These are phyloP conservation scores for Alternaria solani DNA, from an alignment of 2,329 filamentous ascomycete species.

Conservation along the genomic window DNA sequence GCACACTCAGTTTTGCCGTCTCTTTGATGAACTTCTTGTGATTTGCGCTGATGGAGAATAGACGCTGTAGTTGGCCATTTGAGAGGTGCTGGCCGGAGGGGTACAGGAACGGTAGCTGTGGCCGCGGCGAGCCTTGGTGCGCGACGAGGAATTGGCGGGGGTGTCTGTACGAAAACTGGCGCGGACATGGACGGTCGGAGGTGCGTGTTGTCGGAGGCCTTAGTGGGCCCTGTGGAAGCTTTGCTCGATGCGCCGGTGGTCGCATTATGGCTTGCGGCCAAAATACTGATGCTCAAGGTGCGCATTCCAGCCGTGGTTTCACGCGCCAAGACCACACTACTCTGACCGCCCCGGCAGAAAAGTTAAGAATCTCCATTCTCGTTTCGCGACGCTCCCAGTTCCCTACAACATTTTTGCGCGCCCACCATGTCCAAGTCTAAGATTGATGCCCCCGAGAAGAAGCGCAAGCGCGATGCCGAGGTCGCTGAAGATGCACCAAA, in stretches of 20 bases:
- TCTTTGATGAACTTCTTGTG: slow-evolving; percentile 73
- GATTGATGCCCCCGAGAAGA: slow-evolving; percentile 40
- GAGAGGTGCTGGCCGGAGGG: slow-evolving; percentile 56
- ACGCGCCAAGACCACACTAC: slow-evolving; percentile 26
- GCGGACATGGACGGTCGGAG: slow-evolving; percentile 41
- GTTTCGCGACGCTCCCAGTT: slow-evolving; percentile 18
- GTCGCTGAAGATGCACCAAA: slow-evolving; percentile 35
- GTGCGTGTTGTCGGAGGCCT: slow-evolving; percentile 27
- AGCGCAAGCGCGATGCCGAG: slow-evolving; percentile 46
- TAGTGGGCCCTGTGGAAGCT: slow-evolving; percentile 35
- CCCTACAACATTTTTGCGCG: slow-evolving; percentile 17
- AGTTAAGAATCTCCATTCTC: slow-evolving; percentile 33
- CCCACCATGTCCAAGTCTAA: slow-evolving; percentile 30
- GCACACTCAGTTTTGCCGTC: slow-evolving; percentile 73
- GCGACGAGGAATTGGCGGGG: slow-evolving; percentile 60
- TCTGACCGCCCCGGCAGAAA: slow-evolving; percentile 34
- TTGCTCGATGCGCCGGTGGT: slow-evolving; percentile 37
- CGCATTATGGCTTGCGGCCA: slow-evolving; percentile 39
- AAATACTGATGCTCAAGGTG: slow-evolving; percentile 16
- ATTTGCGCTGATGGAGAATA: slow-evolving; percentile 75
- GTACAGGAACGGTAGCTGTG: slow-evolving; percentile 72
- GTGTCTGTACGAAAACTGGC: slow-evolving; percentile 67
- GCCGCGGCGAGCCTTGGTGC: slow-evolving; percentile 58
- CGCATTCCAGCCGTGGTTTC: slow-evolving; percentile 18
- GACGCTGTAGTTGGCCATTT: slow-evolving; percentile 65